Evolutionary conservation across 192 early-diverging fungal genomes (phyloP).

Genomic region (Podila epicladia): DNA sequence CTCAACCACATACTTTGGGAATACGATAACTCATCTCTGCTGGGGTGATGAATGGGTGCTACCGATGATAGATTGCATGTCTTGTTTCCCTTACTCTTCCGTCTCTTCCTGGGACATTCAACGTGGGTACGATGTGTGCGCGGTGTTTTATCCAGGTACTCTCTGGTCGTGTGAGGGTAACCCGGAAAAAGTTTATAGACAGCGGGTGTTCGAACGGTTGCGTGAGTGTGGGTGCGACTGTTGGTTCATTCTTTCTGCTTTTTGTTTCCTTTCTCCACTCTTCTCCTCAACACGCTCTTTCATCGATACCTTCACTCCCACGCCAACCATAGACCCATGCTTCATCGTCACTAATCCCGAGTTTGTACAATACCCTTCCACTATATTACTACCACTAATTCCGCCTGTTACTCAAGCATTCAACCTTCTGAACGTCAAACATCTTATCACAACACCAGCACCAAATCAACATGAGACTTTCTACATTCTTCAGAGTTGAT

Average conservation of each 20-base stretch:
- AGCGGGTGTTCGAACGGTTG: neutral
- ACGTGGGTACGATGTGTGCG: neutral
- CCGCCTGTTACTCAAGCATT: neutral
- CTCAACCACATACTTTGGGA: too few relatives aligned
- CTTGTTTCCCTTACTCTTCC: too few relatives aligned
- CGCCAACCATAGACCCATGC: neutral
- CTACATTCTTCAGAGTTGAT: neutral
- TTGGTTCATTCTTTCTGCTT: neutral
- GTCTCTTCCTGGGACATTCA: too few relatives aligned
- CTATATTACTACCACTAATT: neutral
- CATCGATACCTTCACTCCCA: neutral
- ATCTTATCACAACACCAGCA: too few relatives aligned
- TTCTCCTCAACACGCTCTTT: neutral
- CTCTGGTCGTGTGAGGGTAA: neutral
- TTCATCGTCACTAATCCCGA: too few relatives aligned
- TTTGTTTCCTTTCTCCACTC: neutral
- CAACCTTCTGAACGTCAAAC: too few relatives aligned
- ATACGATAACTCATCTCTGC: too few relatives aligned
- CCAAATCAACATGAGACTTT: too few relatives aligned
- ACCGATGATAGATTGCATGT: too few relatives aligned
- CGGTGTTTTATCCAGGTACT: neutral
- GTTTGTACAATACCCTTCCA: neutral
- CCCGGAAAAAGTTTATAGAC: neutral
- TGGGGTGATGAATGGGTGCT: too few relatives aligned
- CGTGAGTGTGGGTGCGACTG: neutral